phyloP scores from a whole-genome alignment of 2,329 filamentous ascomycete species.

The Penicillium hordei region DNA sequence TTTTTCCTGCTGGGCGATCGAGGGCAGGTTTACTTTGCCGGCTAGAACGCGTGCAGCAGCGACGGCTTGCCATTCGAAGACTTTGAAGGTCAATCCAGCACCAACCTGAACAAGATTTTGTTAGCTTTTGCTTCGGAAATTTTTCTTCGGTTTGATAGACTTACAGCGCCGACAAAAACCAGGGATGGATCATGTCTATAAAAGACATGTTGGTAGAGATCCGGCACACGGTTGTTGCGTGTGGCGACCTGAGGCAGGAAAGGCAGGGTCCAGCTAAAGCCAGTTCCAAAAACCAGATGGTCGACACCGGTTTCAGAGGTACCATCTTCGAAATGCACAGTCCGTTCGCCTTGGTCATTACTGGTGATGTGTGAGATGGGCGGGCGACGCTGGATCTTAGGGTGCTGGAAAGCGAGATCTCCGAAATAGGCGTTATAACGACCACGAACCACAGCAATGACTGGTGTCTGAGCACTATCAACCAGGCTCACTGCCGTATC shows the following conservation, averaged over 20 bases:
- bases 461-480: conserved; percentile 47
- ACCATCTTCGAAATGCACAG: conserved; percentile 58
- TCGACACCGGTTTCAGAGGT: conserved; percentile 56
- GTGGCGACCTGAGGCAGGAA: conserved; percentile 55
- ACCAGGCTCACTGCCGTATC: conserved; percentile 60
- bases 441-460: conserved; percentile 57
- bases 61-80: conserved; percentile 69
- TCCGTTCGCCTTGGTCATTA: conserved; percentile 47
- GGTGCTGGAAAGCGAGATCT: conserved; percentile 60
- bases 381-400: conserved; percentile 38
- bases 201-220: conserved; percentile 41
- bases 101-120: conserved; percentile 31
- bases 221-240: conserved; percentile 35
- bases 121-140: background rate
- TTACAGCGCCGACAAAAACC: conserved; percentile 48
- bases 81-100: conserved; percentile 61
- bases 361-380: conserved; percentile 32
- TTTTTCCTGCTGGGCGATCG: conserved; percentile 48
- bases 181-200: conserved; percentile 36
- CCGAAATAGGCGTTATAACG: conserved; percentile 58
- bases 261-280: conserved; percentile 64
- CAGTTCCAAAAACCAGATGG: conserved; percentile 65
- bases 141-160: background rate
- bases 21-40: conserved; percentile 54
- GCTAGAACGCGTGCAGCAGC: conserved; percentile 60